Conservation (phyloP, 2,329 filamentous ascomycete species). For the Diplocarpon rosae region DNA sequence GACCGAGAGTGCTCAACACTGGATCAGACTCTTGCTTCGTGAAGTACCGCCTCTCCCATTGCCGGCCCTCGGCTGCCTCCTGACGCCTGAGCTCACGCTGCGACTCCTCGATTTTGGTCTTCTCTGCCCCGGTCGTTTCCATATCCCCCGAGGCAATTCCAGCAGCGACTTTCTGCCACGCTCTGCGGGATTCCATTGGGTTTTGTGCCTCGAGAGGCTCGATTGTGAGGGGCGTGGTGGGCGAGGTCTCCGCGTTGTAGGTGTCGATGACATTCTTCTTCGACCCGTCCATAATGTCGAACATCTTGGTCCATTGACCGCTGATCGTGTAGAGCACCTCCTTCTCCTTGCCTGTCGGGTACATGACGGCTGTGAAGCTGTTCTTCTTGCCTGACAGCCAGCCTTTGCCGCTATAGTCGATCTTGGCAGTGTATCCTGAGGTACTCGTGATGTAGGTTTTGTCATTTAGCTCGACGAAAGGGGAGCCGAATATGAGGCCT, state of each 20-base stretch:
- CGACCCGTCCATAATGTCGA: constrained; percentile 64
- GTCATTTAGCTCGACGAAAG: constrained; percentile 85
- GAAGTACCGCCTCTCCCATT: constrained; percentile 84
- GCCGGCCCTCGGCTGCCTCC: constrained; percentile 62
- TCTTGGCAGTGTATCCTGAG: constrained; percentile 75
- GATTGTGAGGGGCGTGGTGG: constrained; percentile 58
- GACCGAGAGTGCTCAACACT: constrained; percentile 33
- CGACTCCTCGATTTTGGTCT: constrained; percentile 79
- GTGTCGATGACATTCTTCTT: constrained; percentile 41
- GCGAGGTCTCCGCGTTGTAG: constrained; percentile 47
- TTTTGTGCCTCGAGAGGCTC: constrained; percentile 70
- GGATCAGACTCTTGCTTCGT: constrained; percentile 37
- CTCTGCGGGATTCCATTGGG: constrained; percentile 74
- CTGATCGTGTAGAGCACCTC: constrained; percentile 69
- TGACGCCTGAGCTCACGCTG: constrained; percentile 67
- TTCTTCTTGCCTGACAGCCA: constrained; percentile 98
- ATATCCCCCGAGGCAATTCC: constrained; percentile 77
- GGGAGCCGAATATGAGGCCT: constrained; percentile 73
- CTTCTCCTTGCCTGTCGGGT: constrained; percentile 58
- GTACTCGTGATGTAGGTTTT: constrained; percentile 78
- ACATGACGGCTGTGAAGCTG: constrained; percentile 66
- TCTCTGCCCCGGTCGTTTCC: constrained; percentile 66
- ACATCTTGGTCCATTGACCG: constrained; percentile 82
- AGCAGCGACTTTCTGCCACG: constrained; percentile 76
- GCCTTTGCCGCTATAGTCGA: constrained; percentile 87